Evolutionary conservation across 2,329 filamentous ascomycete species (phyloP), one percentile per base, ranked within the genome.

Genomic region (Alternaria sp.): DNA sequence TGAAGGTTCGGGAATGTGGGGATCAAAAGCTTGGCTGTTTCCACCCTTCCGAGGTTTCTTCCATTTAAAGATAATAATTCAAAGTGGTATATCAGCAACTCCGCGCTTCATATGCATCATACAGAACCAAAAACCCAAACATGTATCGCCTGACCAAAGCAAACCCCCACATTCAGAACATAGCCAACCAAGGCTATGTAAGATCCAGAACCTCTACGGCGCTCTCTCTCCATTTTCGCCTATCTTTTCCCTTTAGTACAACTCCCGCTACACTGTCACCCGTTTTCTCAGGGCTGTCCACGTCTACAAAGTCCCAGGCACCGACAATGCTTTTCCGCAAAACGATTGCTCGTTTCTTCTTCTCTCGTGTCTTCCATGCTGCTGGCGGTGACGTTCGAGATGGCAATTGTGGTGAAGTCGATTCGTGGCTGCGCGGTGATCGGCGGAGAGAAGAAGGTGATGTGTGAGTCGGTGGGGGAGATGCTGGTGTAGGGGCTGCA

Each of bases 161-260:
- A n/a, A 4, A n/a, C 5, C 4, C n/a, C 14, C 2, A 2, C 1
- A 14, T 4, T 1, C 18, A 48, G 16, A 22, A 2, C 46, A 18
- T 32, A 49, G 1, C 8, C 20, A 36, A 11, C 14, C 9, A n/a
- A 5, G 8, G 36, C 18, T 34, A 74, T 26, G 64, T 75, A 54
- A 79, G 49, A 66, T 79, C 76, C 54, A 79, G 55, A 42, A 76
- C 58, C 54, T 77, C 75, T 39, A 79, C 68, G 44, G 75, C 71
- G 28, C 77, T 79, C 55, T 76, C 74, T 39, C 76, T 63, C 76
- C 76, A 79, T 52, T 62, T 68, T 43, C 69, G 59, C 55, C 73
- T 68, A 57, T 69, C 68, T 41, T 66, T 74, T 16, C 68, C 72
- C 54, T 70, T 74, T 24, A 54, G 41, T 20, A 64, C 51, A 8